Evolutionary conservation across 495 filamentous ascomycete genomes (phyloP), one percentile per base, ranked within the genome.

Genomic region (Pyronema omphalodes): DNA sequence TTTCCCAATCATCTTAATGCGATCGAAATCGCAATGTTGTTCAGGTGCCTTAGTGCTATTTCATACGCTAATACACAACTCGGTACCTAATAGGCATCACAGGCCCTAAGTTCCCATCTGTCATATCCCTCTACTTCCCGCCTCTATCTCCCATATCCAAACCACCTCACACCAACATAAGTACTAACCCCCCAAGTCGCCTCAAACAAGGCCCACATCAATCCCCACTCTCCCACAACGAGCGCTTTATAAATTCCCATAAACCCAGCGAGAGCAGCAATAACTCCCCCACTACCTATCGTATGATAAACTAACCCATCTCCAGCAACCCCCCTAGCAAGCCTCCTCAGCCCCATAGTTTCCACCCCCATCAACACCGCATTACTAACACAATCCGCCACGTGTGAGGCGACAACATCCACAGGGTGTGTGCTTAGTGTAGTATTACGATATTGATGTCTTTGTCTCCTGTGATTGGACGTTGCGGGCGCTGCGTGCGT

Each of bases 171-270:
- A 8, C 62, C 62, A 9, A 64, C 55, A 39, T 50, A 55, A 23
- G 57, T 58, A 43, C 48, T 57, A 44, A 48, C 52, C 51, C 54
- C 60, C 52, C 59, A 64, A 36, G 52, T 64, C 12, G 55, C 58
- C 52, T 64, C 57, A 29, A 63, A 64, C 9, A 64, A 18, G 52
- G 56, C 37, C 51, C 55, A 64, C 57, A 60, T 64, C 39, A 64
- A 46, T 8, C 51, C 61, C 61, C 60, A 60, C 36, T 64, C 62
- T 7, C 55, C 62, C 37, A 46, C 15, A 9, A 58, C 57, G 15
- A 63, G 51, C 12, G 60, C 52, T 40, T 64, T 64, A 7, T 49
- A 36, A 23, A 64, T 46, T 29, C 23, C 23, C 23, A 29, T 5
- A 35, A 61, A 44, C 19, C 37, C 44, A 45, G 35, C 57, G 39